Conservation (phyloP, 768 basidiomycete species). For the Lanmaoa pseudosensibilis region DNA sequence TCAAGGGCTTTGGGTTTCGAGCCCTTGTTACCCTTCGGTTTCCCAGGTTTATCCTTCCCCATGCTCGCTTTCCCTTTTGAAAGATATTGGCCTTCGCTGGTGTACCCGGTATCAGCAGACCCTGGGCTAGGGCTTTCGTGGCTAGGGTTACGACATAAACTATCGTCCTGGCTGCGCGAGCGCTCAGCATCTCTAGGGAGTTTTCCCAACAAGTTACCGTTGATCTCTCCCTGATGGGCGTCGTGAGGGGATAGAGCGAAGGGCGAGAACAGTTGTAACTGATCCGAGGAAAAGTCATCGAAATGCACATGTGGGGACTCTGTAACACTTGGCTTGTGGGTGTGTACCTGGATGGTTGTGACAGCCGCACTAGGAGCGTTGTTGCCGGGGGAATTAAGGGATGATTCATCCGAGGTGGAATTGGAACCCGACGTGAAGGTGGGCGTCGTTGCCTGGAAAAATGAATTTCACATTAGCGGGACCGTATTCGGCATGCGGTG, state of each 20-base stretch:
- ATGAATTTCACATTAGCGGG: conserved; percentile 14
- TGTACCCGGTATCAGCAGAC: conserved; percentile 25
- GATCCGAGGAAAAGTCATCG: conserved; percentile 32
- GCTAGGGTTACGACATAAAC: conserved; percentile 5
- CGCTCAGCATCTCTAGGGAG: conserved; percentile 12
- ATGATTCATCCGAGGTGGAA: conserved; percentile 44
- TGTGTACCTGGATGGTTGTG: conserved; percentile 22
- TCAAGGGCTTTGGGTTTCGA: conserved; percentile 20
- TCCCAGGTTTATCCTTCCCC: conserved; percentile 19
- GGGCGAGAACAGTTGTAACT: conserved; percentile 29
- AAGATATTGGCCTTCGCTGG: conserved; percentile 35
- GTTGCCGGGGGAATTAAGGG: conserved; percentile 29
- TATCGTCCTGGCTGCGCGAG: conserved; percentile 26
- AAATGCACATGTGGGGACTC: conserved; percentile 34
- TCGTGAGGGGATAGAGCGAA: conserved; percentile 14
- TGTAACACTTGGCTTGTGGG: conserved; percentile 28
- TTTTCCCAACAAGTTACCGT: not conserved
- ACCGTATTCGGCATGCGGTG: not conserved
- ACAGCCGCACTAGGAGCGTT: conserved; percentile 16
- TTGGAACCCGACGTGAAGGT: conserved; percentile 42
- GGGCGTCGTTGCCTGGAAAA: conserved; percentile 29
- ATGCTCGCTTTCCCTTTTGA: conserved; percentile 23
- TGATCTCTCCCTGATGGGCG: not conserved
- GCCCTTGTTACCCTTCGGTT: conserved; percentile 20
- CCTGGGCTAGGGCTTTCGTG: conserved; percentile 19